phyloP scores from a whole-genome alignment of 371 early-diverging fungal genomes.

The Umbelopsis sp. region DNA sequence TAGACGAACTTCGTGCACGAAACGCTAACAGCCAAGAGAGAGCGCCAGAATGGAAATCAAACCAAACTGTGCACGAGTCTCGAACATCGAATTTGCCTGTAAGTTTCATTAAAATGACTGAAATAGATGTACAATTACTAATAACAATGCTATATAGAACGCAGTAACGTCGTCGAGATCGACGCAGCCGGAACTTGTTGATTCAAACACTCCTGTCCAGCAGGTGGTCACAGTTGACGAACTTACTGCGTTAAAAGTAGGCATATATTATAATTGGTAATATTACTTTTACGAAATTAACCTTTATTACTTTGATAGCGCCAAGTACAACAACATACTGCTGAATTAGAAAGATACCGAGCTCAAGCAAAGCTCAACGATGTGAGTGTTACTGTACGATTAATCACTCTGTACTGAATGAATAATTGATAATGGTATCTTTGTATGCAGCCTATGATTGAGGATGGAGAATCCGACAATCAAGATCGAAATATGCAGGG shows the following conservation, averaged over 20 bases:
- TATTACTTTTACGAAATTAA: neutral
- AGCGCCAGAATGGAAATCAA: neutral
- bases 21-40: neutral
- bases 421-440: neutral
- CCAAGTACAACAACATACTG: neutral
- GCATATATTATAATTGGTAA: neutral
- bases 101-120: no score
- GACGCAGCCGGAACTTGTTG: no score
- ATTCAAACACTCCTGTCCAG: neutral
- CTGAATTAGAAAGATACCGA: slow-evolving; percentile 1
- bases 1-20: neutral
- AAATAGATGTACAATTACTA: no score
- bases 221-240: neutral
- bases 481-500: no score
- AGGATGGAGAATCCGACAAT: no score
- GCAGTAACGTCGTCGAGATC: no score
- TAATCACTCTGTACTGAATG: neutral
- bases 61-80: neutral
- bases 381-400: neutral
- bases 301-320: neutral
- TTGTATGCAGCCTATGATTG: no score
- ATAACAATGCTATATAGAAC: no score
- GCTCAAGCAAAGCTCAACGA: neutral
- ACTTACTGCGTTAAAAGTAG: neutral
- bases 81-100: neutral